Percentiles rank a stretch among this genome's conserved stretches.
Conservation (phyloP, 345 rosid species). For the Rhodamnia rubescens region DNA sequence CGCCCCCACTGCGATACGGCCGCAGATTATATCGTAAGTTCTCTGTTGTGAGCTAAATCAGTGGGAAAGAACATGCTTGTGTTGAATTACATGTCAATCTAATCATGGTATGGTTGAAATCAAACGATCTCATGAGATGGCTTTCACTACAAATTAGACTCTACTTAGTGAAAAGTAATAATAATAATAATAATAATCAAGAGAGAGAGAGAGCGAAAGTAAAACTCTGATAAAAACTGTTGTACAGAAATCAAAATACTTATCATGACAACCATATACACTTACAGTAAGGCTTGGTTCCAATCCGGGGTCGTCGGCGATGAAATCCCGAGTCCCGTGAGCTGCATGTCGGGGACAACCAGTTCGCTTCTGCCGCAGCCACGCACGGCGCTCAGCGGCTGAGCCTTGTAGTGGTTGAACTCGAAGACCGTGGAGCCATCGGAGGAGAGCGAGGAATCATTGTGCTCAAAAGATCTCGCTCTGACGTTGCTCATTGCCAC, state of each 20-base stretch:
- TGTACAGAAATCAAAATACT: no score
- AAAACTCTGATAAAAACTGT: no score
- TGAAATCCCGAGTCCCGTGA: slow-evolving; percentile 13
- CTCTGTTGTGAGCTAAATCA: neutral
- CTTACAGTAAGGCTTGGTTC: slow-evolving; percentile 49
- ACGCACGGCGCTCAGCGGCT: slow-evolving; percentile 2
- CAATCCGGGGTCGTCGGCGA: slow-evolving; percentile 18
- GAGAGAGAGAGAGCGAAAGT: no score
- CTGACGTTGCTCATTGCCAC: neutral
- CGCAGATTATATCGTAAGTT: neutral
- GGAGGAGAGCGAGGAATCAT: neutral
- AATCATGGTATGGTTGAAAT: neutral
- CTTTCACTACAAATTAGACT: neutral
- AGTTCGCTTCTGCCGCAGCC: slow-evolving; percentile 16
- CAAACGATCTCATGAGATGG: neutral
- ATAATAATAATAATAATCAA: no score
- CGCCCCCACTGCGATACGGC: slow-evolving; percentile 6
- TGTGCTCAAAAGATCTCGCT: neutral
- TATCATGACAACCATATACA: neutral
- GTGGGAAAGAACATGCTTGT: neutral
- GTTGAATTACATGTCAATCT: neutral
- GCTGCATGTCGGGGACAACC: slow-evolving; percentile 36
- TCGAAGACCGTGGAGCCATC: slow-evolving; percentile 11
- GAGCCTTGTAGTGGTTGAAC: slow-evolving; percentile 5
- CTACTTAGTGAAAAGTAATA: neutral